Evolutionary conservation across 768 basidiomycete genomes (phyloP).

Genomic region (Suillus americanus): DNA sequence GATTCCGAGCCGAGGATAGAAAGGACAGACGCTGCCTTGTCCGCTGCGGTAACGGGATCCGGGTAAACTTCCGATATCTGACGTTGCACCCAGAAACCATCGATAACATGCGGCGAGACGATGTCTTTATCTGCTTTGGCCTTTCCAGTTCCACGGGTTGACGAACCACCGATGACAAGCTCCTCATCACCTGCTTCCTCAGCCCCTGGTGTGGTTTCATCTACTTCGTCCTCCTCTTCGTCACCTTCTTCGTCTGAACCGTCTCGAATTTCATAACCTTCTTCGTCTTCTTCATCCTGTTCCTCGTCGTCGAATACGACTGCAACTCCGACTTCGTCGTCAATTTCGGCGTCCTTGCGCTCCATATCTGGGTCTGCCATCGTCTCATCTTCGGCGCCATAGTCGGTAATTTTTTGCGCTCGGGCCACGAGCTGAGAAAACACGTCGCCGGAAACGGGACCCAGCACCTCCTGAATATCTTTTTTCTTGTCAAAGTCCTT

Average conservation of each 20-base stretch:
- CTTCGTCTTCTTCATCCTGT: constrained; percentile 89
- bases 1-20: constrained; percentile 85
- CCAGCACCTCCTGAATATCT: constrained; percentile 81
- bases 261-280: constrained; percentile 82
- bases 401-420: constrained; percentile 96
- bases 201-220: constrained; percentile 41
- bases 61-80: constrained; percentile 89
- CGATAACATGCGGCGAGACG: constrained; percentile 88
- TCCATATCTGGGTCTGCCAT: constrained; percentile 80
- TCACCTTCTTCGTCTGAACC: constrained; percentile 79
- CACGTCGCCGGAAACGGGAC: constrained; percentile 61
- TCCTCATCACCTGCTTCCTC: constrained; percentile 58
- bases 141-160: constrained; percentile 41
- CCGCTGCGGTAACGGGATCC: constrained; percentile 91
- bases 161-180: constrained; percentile 74
- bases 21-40: constrained; percentile 85
- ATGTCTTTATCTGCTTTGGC: constrained; percentile 70
- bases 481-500: constrained; percentile 98
- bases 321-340: constrained; percentile 96
- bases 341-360: constrained; percentile 84
- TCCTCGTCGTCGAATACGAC: constrained; percentile 98
- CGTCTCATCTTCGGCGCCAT: constrained; percentile 81
- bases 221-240: constrained; percentile 46
- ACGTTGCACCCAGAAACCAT: constrained; percentile 98
- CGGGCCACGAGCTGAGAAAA: constrained; percentile 84